phyloP scores from a whole-genome alignment of 108 stramenopile genomes.

The Stephanodiscus minutulus region DNA sequence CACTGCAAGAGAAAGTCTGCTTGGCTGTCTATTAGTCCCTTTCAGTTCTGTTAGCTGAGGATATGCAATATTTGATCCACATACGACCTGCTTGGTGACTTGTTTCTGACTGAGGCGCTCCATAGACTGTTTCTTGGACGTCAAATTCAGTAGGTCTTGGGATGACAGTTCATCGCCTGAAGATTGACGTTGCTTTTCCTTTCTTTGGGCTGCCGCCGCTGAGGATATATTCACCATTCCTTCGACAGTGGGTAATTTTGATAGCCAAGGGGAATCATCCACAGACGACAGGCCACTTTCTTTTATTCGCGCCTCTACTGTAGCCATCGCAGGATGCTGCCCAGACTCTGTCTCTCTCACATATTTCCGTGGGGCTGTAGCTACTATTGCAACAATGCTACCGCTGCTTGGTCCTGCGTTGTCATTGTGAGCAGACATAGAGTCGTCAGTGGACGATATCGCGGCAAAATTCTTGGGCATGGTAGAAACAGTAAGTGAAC shows the following conservation, averaged over 20 bases:
- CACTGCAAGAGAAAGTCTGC: conserved; percentile 17
- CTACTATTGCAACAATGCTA: background rate
- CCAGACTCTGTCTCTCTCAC: background rate
- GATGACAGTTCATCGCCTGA: background rate
- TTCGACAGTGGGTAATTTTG: background rate
- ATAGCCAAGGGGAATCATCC: background rate
- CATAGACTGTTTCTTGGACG: too few relatives aligned
- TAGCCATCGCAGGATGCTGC: conserved; percentile 5
- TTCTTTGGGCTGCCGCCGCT: conserved; percentile 8
- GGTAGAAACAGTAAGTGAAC: background rate
- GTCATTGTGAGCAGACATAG: background rate
- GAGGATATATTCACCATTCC: conserved; percentile 8
- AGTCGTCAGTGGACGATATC: background rate
- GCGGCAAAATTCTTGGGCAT: background rate
- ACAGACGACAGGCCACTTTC: background rate
- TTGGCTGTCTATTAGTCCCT: background rate
- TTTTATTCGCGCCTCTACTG: background rate
- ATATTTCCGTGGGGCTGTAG: background rate
- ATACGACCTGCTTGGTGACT: too few relatives aligned
- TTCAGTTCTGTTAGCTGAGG: background rate
- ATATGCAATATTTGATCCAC: background rate
- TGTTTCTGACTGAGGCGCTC: too few relatives aligned
- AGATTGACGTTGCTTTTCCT: conserved; percentile 5
- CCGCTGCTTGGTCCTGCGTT: background rate
- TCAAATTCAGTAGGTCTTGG: too few relatives aligned